Conservation (phyloP, 371 early-diverging fungal genomes). For the Blakeslea trispora region DNA sequence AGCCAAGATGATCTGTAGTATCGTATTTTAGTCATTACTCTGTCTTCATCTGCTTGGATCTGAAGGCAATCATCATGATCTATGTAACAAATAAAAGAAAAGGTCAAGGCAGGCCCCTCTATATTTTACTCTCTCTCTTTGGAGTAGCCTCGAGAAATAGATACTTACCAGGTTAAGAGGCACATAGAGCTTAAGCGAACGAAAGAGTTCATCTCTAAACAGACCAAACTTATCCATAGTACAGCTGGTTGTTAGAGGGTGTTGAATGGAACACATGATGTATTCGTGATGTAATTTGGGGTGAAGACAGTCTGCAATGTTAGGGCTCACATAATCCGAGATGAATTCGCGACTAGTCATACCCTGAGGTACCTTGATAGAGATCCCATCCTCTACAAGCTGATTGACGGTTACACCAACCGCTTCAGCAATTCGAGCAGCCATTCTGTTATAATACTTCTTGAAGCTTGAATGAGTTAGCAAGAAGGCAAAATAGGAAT, state of each 20-base stretch:
- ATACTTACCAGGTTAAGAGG: constrained; percentile 71
- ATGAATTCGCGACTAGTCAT: constrained; percentile 52
- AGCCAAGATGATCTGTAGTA: background rate
- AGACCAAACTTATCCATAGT: constrained; percentile 38
- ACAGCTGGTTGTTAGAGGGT: constrained; percentile 66
- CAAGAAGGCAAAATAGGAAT: constrained; percentile 66
- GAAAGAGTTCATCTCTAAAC: constrained; percentile 49
- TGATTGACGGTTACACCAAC: constrained; percentile 43
- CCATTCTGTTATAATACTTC: constrained; percentile 57
- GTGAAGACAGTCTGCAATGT: constrained; percentile 53
- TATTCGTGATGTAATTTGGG: constrained; percentile 61
- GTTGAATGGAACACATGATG: constrained; percentile 74
- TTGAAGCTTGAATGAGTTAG: constrained; percentile 67
- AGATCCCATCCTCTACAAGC: constrained; percentile 32
- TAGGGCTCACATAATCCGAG: constrained; percentile 56
- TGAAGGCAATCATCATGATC: constrained; percentile 63
- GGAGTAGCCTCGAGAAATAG: background rate
- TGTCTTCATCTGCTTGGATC: constrained; percentile 41
- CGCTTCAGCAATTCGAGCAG: constrained; percentile 46
- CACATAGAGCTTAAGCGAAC: constrained; percentile 68
- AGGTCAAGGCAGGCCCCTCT: no score
- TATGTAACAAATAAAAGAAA: constrained; percentile 13
- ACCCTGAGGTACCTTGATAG: constrained; percentile 48
- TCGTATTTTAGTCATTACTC: constrained; percentile 35
- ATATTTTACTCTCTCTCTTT: no score